phyloP scores from a whole-genome alignment of 495 filamentous ascomycete species.

The Talaromyces ruber region DNA sequence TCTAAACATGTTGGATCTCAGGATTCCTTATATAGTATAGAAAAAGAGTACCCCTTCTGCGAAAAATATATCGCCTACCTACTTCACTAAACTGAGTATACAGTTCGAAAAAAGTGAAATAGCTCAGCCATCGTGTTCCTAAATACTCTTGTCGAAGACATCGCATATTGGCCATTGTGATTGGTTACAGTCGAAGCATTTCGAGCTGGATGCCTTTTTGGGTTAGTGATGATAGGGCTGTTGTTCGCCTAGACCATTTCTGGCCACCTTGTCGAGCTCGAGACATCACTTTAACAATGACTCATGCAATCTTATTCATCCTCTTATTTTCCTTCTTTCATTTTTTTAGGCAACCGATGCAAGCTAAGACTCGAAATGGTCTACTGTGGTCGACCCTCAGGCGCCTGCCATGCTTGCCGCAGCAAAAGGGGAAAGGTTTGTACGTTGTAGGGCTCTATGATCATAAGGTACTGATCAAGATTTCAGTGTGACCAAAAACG shows the following conservation, averaged over 20 bases:
- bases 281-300: neutral
- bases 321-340: neutral
- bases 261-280: neutral
- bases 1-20: neutral
- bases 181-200: neutral
- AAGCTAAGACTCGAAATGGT: neutral
- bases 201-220: neutral
- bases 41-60: neutral
- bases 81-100: neutral
- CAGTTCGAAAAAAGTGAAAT: neutral
- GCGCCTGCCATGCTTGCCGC: neutral
- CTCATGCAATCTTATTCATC: neutral
- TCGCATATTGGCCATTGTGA: neutral
- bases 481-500: neutral
- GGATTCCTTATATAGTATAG: neutral
- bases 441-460: neutral
- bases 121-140: neutral
- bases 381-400: neutral
- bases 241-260: neutral
- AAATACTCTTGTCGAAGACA: neutral
- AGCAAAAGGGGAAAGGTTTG: neutral
- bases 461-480: neutral
- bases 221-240: neutral
- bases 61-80: neutral
- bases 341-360: neutral